A percentile compares a stretch with the other conserved stretches of the same genome.
phyloP scores from a whole-genome alignment of 225 moss, liverwort and hornwort species.

The Polytrichum formosum region DNA sequence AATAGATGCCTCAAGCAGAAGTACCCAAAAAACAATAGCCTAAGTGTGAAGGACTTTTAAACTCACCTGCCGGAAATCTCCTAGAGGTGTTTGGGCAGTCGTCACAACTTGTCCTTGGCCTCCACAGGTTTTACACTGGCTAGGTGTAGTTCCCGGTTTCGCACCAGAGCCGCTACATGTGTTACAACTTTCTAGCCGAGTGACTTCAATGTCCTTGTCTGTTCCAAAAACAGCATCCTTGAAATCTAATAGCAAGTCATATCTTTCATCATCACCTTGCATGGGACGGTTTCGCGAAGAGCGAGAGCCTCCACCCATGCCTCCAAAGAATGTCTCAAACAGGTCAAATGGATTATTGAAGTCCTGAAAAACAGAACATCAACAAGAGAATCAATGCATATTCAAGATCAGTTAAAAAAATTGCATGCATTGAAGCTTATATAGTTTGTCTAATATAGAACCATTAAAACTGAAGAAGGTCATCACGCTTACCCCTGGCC shows the following conservation, averaged over 20 bases:
- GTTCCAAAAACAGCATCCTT: constrained; percentile 88
- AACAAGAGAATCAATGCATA: background rate
- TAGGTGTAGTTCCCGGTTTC: constrained; percentile 81
- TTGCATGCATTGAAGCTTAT: no score
- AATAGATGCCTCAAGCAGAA: background rate
- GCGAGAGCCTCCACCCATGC: constrained; percentile 74
- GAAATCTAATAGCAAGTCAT: constrained; percentile 83
- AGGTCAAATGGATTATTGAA: constrained; percentile 97
- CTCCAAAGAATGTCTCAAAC: constrained; percentile 98
- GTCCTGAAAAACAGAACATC: constrained; percentile 43
- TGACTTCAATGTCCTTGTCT: constrained; percentile 94
- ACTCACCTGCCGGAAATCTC: constrained; percentile 87
- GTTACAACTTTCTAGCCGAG: constrained; percentile 81
- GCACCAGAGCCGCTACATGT: constrained; percentile 94
- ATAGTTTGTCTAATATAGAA: no score
- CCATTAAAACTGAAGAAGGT: background rate
- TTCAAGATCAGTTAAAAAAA: background rate
- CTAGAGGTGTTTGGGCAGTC: constrained; percentile 93
- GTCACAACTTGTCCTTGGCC: constrained; percentile 98
- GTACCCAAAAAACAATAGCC: background rate
- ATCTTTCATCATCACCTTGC: constrained; percentile 98
- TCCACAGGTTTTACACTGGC: constrained; percentile 81
- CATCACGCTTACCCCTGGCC: constrained; percentile 60
- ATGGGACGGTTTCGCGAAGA: constrained; percentile 74
- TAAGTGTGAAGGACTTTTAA: background rate